Evolutionary conservation across 169 alveolate species (phyloP).

Genomic region (Plasmodium coatneyi): DNA sequence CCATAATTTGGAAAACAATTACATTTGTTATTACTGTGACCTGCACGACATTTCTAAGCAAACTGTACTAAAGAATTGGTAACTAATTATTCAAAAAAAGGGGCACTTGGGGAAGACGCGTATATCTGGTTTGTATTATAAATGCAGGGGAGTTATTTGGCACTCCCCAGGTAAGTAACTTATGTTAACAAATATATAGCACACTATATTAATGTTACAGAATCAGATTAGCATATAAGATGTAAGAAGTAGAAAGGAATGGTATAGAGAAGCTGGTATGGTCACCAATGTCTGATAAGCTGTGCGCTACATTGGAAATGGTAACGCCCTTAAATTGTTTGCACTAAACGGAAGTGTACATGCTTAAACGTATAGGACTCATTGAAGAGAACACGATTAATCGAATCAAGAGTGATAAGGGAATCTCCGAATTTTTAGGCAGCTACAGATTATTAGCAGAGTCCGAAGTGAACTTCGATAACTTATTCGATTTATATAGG

Average conservation of each 20-base stretch:
- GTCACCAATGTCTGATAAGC: background rate
- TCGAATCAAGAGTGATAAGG: background rate
- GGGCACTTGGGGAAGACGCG: background rate
- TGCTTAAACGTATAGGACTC: background rate
- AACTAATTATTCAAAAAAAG: background rate
- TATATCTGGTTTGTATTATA: background rate
- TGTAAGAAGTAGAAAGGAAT: background rate
- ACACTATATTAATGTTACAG: background rate
- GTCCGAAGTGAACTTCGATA: background rate
- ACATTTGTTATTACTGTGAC: background rate
- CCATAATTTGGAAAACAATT: background rate
- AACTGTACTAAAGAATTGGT: background rate
- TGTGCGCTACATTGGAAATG: background rate
- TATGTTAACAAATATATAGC: background rate
- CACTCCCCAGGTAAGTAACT: background rate
- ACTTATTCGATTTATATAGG: background rate
- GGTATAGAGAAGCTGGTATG: background rate
- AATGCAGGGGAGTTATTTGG: background rate
- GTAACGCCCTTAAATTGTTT: background rate
- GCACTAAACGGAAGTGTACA: background rate
- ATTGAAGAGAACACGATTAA: background rate
- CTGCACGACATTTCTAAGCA: background rate
- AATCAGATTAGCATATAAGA: background rate
- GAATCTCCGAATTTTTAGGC: background rate
- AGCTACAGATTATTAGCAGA: background rate